Base-by-base conservation (phyloP, 768 basidiomycete genomes). In the Pisolithus marmoratus region DNA sequence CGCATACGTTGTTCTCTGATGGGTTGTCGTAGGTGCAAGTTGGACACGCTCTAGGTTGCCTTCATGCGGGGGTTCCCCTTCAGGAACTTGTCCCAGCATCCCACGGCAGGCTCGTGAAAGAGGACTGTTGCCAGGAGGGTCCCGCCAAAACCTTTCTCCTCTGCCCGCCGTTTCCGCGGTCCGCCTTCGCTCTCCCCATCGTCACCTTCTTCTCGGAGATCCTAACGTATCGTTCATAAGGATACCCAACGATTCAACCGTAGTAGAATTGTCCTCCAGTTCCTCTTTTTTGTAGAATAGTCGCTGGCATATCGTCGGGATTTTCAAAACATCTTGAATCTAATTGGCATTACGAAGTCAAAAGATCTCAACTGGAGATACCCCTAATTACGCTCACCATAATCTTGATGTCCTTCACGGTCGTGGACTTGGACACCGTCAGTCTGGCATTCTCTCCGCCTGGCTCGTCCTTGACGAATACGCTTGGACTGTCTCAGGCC, bases 401-500 rank as follows among this genome's bases (percentile, higher is more conserved):
- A 50, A 87, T 62, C 66, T 90, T 91, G 59, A 92, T 80, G 15
- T 91, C 88, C 64, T 85, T 90, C 47, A 93, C 76, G 0, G 85
- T 83, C 55, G 80, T 89, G 27, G 68, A 63, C 64, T 87, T 90
- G 41, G 72, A 71, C 42, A 92, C 75, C 11, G 70, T 75, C 46
- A 89, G 61, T 57, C 68, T 78, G 52, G 74, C 75, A 55, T 72
- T 69, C 58, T 78, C 78, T 8, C n/a, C 74, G 78, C 24, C 71
- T 63, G 50, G 79, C 75, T 62, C 77, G 77, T 15, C 73, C 74
- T 59, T 79, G 75, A 42, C 82, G 82, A 42, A 90, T 73, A 19
- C 90, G 84, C 59, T 78, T 82, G 19, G 90, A 91, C 52, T 88
- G 85, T 56, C 85, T 76, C 52, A 72, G 65, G 46, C 76, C 79